phyloP scores from a whole-genome alignment of 2,329 filamentous ascomycete species.

The Hypoxylon sp. region DNA sequence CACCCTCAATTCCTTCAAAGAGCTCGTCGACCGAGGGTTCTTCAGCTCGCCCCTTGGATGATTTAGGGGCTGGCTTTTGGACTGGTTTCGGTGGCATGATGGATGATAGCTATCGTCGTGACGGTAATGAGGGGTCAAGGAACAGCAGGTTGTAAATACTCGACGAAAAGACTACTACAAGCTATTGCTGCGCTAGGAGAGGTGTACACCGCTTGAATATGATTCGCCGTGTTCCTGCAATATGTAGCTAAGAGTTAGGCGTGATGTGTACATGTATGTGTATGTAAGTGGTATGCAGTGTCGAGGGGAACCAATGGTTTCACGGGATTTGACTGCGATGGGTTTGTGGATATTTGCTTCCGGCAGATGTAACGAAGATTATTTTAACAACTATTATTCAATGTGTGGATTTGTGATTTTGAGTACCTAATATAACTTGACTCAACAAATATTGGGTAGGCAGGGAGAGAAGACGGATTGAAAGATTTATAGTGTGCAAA shows the following conservation, averaged over 20 bases:
- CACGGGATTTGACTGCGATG: constrained; percentile 25
- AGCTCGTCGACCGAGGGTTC: constrained; percentile 73
- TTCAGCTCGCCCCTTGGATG: constrained; percentile 59
- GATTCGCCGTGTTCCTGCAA: constrained; percentile 23
- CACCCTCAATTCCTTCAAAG: constrained; percentile 67
- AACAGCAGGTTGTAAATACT: constrained; percentile 10
- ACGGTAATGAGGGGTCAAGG: neutral
- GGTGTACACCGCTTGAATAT: constrained; percentile 9
- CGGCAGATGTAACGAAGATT: constrained; percentile 33
- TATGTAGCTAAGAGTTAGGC: constrained; percentile 22
- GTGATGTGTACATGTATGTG: constrained; percentile 18
- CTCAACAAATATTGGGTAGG: too few relatives aligned
- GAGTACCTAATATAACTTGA: too few relatives aligned
- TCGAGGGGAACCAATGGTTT: constrained; percentile 29
- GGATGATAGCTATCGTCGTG: constrained; percentile 18
- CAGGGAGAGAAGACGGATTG: too few relatives aligned
- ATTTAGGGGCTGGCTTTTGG: constrained; percentile 61
- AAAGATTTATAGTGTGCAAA: too few relatives aligned
- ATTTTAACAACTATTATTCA: constrained; percentile 21
- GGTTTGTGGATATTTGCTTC: constrained; percentile 24
- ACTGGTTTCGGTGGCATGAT: constrained; percentile 69
- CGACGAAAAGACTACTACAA: constrained; percentile 4
- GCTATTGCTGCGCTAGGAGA: constrained; percentile 12
- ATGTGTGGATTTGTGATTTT: neutral
- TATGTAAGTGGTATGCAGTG: constrained; percentile 10